Evolutionary conservation across 164 flowering plant genomes (phyloP).

Genomic region (Aristolochia fimbriata): DNA sequence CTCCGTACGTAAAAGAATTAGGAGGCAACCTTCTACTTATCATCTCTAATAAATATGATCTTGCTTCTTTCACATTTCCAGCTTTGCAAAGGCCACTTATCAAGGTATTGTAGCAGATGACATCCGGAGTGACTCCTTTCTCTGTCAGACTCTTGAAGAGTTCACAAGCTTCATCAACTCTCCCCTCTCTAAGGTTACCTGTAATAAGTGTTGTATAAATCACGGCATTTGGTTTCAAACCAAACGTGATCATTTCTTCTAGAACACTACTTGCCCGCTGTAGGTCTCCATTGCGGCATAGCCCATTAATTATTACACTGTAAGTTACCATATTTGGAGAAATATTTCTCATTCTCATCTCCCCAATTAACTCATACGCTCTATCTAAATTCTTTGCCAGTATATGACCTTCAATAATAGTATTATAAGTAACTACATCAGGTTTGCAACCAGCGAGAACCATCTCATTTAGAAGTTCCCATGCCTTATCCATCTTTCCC

Average conservation of each 20-base stretch:
- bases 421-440: conserved; percentile 31
- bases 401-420: conserved; percentile 48
- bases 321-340: conserved; percentile 29
- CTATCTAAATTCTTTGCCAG: conserved; percentile 20
- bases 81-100: conserved; percentile 56
- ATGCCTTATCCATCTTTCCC: conserved; percentile 44
- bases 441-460: conserved; percentile 27
- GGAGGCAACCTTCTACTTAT: conserved; percentile 38
- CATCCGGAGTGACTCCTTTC: conserved; percentile 55
- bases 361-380: conserved; percentile 35
- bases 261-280: conserved; percentile 24
- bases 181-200: conserved; percentile 34
- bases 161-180: conserved; percentile 31
- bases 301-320: conserved; percentile 35
- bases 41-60: conserved; percentile 38
- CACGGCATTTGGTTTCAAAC: conserved; percentile 45
- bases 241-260: conserved; percentile 26
- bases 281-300: conserved; percentile 36
- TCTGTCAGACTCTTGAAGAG: conserved; percentile 42
- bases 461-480: conserved; percentile 45
- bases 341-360: conserved; percentile 46
- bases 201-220: conserved; percentile 42
- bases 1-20: conserved; percentile 51
- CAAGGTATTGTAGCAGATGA: conserved; percentile 49
- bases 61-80: conserved; percentile 50